A percentile compares a stretch with the other conserved stretches of the same genome.
These are phyloP conservation scores for Senna siamea DNA, from an alignment of 306 rosid genomes.

Conservation along the genomic window DNA sequence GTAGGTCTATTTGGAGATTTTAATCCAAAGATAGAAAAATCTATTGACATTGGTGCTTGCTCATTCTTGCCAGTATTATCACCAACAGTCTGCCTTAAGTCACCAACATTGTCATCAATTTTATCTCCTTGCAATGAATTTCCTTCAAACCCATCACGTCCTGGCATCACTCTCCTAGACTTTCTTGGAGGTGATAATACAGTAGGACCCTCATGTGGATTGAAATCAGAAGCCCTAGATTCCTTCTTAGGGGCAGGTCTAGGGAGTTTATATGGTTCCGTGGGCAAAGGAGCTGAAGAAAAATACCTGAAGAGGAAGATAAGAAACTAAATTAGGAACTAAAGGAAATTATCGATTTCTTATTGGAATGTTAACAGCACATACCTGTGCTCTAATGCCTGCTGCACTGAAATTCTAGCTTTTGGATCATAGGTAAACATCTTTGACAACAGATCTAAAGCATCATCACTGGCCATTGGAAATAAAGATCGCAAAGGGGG, in stretches of 20 bases:
- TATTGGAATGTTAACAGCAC: conserved; percentile 8
- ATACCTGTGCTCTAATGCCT: conserved; percentile 95
- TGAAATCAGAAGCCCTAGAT: conserved; percentile 64
- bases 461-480: conserved; percentile 92
- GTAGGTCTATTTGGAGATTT: conserved; percentile 97
- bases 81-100: conserved; percentile 56
- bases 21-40: conserved; percentile 87
- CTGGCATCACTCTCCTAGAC: conserved; percentile 91
- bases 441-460: conserved; percentile 85
- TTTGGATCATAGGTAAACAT: conserved; percentile 98
- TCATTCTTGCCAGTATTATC: conserved; percentile 74
- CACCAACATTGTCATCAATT: conserved; percentile 55
- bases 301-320: conserved; percentile 71
- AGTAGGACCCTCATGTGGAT: conserved; percentile 78
- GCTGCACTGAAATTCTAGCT: conserved; percentile 81
- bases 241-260: conserved; percentile 93
- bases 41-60: conserved; percentile 76
- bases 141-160: conserved; percentile 76
- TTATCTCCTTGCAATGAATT: conserved; percentile 61
- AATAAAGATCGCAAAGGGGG: conserved; percentile 81
- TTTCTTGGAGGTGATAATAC: conserved; percentile 92
- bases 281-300: conserved; percentile 77
- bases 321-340: conserved; percentile 5
- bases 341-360: no score
- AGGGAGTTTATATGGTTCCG: conserved; percentile 88